Base-by-base conservation (phyloP, 192 early-diverging fungal species). In the Phycomyces blakesleeanus region DNA sequence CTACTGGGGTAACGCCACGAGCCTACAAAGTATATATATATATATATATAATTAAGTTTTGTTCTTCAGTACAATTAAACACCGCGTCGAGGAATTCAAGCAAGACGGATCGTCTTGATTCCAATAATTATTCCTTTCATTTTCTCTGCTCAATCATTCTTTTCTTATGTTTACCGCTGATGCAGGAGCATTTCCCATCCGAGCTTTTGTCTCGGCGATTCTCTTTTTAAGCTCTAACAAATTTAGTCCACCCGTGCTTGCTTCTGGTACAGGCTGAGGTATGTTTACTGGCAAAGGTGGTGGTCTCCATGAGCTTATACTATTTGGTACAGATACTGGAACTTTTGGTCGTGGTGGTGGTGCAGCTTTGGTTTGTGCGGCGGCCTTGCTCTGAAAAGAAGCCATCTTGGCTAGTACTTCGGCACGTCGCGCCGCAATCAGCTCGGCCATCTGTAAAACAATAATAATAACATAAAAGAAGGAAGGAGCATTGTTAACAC, bases 371-470 rank as follows among this genome's bases (percentile, higher is more conserved):
- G 26, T 14, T 68, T 63, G n/a, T 42, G 38, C 18, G 63, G 64
- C 52, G 42, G 40, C 12, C 57, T 66, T 63, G 34, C 59, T 51
- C 6, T 56, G 58, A 24, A 66, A 57, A 42, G 24, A 52, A n/a
- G 87, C 89, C 58, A 91, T 73, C 47, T 83, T 83, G 5, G 85
- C 81, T 38, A 81, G 69, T 39, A 89, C 85, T 56, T 91, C 86
- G 24, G 79, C 79, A 22, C 81, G 68, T 77, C 87, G 88, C 8
- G 71, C 71, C 38, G 53, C 58, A 53, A 57, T 39, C 11, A 57
- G 39, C 2, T 27, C 56, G 12, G 44, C 44, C 12, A 47, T 47
- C 44, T 47, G 11, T 18, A 47, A n/a, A n/a, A n/a, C n/a, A n/a
- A n/a, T n/a, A 14, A 18, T 47, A 47, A 47, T 34, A n/a, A n/a